Evolutionary conservation across 2,329 filamentous ascomycete genomes (phyloP).

Genomic region (Cryphonectria japonica): DNA sequence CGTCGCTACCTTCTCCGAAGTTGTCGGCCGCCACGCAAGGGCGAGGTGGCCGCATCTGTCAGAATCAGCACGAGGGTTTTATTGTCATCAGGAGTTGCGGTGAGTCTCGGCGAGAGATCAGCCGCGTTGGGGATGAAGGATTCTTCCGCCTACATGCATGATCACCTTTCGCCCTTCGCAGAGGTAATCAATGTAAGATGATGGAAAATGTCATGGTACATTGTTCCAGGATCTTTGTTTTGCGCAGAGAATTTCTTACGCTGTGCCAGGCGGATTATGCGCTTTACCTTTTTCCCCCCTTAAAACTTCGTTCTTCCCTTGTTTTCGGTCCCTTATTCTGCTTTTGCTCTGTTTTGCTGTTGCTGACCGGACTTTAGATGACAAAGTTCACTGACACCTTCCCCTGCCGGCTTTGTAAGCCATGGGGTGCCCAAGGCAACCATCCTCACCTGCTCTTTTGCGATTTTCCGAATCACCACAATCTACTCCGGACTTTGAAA

Average conservation of each 20-base stretch:
- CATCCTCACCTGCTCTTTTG: background rate
- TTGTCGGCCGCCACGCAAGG: background rate
- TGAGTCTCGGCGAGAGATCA: background rate
- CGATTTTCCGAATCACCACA: too few relatives aligned
- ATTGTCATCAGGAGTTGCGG: background rate
- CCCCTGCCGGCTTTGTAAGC: background rate
- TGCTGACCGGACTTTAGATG: background rate
- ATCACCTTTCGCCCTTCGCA: background rate
- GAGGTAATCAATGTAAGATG: background rate
- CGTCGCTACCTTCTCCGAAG: background rate
- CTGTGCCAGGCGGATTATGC: background rate
- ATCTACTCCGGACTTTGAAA: background rate
- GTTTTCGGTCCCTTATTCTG: background rate
- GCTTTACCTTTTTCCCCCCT: background rate
- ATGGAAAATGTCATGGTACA: background rate
- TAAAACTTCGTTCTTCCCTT: too few relatives aligned
- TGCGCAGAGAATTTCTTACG: background rate
- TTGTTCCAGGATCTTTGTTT: background rate
- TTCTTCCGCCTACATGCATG: background rate
- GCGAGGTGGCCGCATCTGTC: background rate
- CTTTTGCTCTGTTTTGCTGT: background rate
- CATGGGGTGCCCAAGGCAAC: background rate
- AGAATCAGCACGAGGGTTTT: background rate
- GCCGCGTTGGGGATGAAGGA: background rate
- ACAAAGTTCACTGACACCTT: background rate